Evolutionary conservation across 2,329 filamentous ascomycete genomes (phyloP).

Genomic region (Botryosphaeria dothidea): DNA sequence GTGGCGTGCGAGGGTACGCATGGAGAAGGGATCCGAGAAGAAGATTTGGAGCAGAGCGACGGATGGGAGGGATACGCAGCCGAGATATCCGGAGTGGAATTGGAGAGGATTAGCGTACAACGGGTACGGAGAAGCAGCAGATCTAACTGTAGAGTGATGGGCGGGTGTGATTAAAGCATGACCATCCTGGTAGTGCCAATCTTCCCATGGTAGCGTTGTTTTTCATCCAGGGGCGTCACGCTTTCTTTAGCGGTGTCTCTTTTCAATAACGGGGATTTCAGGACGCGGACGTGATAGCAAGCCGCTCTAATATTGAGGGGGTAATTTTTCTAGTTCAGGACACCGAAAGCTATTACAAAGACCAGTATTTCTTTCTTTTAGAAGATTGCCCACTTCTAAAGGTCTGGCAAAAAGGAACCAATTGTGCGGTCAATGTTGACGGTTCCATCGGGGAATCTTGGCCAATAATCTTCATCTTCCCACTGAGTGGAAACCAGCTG

Average conservation of each 20-base stretch:
- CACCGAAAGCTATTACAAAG: too few relatives aligned
- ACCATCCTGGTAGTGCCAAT: too few relatives aligned
- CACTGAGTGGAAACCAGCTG: background rate
- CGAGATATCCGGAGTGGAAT: conserved; percentile 56
- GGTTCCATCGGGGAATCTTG: background rate
- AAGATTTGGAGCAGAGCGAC: conserved; percentile 56
- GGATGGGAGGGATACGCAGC: conserved; percentile 56
- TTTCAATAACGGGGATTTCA: too few relatives aligned
- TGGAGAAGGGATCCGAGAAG: conserved; percentile 44
- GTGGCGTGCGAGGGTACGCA: conserved; percentile 49
- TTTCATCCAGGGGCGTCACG: too few relatives aligned
- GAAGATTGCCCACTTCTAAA: background rate
- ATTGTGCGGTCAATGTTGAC: background rate
- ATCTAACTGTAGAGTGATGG: conserved; percentile 45
- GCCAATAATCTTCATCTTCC: background rate
- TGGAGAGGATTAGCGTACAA: conserved; percentile 61
- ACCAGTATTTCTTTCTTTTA: background rate
- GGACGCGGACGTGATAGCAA: too few relatives aligned
- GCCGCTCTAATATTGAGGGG: too few relatives aligned
- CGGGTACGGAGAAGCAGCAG: conserved; percentile 57
- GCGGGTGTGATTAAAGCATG: background rate
- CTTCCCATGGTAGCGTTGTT: too few relatives aligned
- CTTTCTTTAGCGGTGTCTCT: too few relatives aligned
- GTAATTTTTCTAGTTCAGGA: too few relatives aligned
- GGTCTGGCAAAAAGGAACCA: background rate